Base-by-base conservation (phyloP, 331 rosid species). In the Spiraea crenata region DNA sequence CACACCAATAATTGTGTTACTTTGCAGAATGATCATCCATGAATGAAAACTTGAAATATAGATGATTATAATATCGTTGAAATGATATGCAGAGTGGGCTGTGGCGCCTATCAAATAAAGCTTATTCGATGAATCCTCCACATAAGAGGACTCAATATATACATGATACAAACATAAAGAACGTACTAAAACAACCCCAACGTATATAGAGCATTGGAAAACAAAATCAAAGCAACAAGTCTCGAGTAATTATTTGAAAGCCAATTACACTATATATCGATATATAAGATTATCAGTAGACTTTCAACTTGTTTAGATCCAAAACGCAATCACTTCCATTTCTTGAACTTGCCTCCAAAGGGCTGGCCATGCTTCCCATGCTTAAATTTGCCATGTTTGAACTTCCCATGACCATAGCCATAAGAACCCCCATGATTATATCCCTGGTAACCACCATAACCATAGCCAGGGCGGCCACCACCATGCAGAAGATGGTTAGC, bases 291-390 rank as follows among this genome's bases (percentile, higher is more conserved):
- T 11, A 11, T 54, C 34, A 54, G 19, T 34, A 31, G 58, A 54
- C 6, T 6, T 17, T 19, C 5, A 54, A 19, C 19, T 54, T 54
- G 58, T 34, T 6, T 52, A 1, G 37, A 54, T 54, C 58, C 58
- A 54, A 12, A 4, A n/a, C 13, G 9, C 19, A 34, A 68, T 82
- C 75, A 92, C 83, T 89, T 92, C 96, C 93, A 91, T 71, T 69
- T 76, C 83, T 82, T 86, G 81, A 76, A 86, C 82, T 82, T 87
- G 57, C 90, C 92, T 5, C 77, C 77, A 60, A 73, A 80, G 20
- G 79, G 89, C 81, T 88, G 85, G 54, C 96, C 93, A 54, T 79
- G 82, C 74, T 88, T 91, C 5, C 96, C 92, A 34, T 86, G 91
- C 84, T 83, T 83, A 74, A 80, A 77, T 70, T 77, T 84, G 4